A percentile compares a stretch with the other conserved stretches of the same genome.
phyloP scores from a whole-genome alignment of 106 monocot genomes.

The Allium fistulosum region DNA sequence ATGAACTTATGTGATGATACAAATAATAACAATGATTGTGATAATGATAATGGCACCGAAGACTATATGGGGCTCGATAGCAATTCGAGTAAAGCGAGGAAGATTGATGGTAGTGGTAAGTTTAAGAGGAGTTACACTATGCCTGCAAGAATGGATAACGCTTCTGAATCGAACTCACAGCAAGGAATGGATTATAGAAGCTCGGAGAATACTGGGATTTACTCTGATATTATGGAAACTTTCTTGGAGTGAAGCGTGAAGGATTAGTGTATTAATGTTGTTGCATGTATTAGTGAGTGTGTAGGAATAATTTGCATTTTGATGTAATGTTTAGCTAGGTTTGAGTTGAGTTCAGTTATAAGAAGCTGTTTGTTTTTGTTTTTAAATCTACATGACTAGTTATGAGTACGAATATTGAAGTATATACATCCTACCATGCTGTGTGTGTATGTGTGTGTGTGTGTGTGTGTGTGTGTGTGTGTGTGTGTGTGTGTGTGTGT shows the following conservation, averaged over 20 bases:
- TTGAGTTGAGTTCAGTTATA: too few species aligned
- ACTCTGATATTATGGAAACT: conserved; percentile 19
- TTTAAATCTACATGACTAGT: too few species aligned
- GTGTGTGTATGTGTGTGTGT: too few species aligned
- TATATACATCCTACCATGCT: too few species aligned
- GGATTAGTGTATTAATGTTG: too few species aligned
- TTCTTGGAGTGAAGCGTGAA: conserved; percentile 13
- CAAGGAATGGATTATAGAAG: conserved; percentile 12
- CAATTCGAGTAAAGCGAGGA: conserved; percentile 31
- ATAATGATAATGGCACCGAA: conserved; percentile 12
- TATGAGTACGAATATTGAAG: too few species aligned
- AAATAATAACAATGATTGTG: not conserved
- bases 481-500: too few species aligned
- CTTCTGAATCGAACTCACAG: not conserved
- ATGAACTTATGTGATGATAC: too few species aligned
- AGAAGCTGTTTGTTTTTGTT: too few species aligned
- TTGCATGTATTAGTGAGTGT: too few species aligned
- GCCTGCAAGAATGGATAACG: conserved; percentile 47
- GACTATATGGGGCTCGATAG: conserved; percentile 49
- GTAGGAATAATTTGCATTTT: not conserved
- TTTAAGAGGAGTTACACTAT: conserved; percentile 86
- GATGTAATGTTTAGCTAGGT: too few species aligned
- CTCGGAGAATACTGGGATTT: conserved; percentile 15
- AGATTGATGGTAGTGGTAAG: conserved; percentile 38
- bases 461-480: too few species aligned